phyloP scores from a whole-genome alignment of 371 early-diverging fungal species.

The Nematocida minor region DNA sequence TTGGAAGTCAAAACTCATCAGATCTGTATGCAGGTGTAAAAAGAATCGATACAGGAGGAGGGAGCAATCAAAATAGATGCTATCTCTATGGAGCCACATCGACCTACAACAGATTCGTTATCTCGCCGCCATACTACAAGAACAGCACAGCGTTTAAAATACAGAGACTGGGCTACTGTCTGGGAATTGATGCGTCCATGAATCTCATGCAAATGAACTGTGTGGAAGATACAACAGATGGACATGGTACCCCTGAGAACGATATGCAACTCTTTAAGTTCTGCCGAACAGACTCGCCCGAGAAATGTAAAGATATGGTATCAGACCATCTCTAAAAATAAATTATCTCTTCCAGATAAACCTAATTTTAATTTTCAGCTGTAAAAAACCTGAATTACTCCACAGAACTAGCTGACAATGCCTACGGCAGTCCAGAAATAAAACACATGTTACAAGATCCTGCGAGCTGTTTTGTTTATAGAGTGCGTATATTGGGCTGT shows the following conservation, averaged over 20 bases:
- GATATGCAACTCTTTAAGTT: slow-evolving; percentile 38
- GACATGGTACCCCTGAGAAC: slow-evolving; percentile 5
- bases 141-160: slow-evolving; percentile 22
- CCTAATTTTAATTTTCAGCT: neutral
- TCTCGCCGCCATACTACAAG: slow-evolving; percentile 35
- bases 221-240: slow-evolving; percentile 22
- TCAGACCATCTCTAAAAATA: too few species aligned
- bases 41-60: slow-evolving; percentile 33
- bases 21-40: neutral
- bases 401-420: neutral
- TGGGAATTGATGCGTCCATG: neutral
- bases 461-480: neutral
- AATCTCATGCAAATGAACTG: neutral
- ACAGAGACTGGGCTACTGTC: neutral
- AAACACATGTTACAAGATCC: neutral
- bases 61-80: neutral
- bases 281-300: neutral
- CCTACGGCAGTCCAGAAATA: neutral
- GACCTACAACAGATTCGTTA: slow-evolving; percentile 13
- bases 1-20: neutral
- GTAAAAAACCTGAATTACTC: neutral
- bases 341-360: too few species aligned
- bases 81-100: slow-evolving; percentile 31
- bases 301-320: too few species aligned
- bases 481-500: neutral